Conservation (phyloP, 2,329 filamentous ascomycete species). For the Fusarium anthophilum region DNA sequence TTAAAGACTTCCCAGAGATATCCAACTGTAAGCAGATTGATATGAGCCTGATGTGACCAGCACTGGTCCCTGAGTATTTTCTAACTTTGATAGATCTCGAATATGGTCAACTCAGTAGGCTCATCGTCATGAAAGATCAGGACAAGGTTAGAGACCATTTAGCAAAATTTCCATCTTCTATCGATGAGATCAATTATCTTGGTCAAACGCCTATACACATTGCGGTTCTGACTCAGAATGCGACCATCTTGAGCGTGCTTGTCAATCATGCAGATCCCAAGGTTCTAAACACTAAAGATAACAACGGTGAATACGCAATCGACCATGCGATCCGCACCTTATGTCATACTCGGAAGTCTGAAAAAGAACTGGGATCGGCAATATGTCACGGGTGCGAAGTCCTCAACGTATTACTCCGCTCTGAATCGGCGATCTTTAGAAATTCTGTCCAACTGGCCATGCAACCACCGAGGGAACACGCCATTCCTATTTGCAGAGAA, state of each 20-base stretch:
- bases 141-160: fast-evolving
- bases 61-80: fast-evolving
- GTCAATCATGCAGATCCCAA: fast-evolving
- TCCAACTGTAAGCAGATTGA: too few species aligned
- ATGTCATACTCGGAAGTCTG: fast-evolving
- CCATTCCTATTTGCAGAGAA: fast-evolving
- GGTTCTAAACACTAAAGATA: fast-evolving
- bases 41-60: too few species aligned
- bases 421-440: not conserved
- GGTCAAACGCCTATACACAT: not conserved
- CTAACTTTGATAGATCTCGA: not conserved
- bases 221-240: not conserved
- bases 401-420: not conserved
- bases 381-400: not conserved
- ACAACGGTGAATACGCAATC: not conserved
- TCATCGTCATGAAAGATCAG: fast-evolving
- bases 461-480: fast-evolving
- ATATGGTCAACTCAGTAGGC: not conserved
- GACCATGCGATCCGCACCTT: not conserved
- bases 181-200: not conserved
- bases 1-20: not conserved
- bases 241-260: not conserved
- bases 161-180: fast-evolving
- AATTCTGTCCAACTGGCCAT: fast-evolving
- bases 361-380: fast-evolving